Evolutionary conservation across 495 filamentous ascomycete species (phyloP).

Genomic region (Penicillium canariense): DNA sequence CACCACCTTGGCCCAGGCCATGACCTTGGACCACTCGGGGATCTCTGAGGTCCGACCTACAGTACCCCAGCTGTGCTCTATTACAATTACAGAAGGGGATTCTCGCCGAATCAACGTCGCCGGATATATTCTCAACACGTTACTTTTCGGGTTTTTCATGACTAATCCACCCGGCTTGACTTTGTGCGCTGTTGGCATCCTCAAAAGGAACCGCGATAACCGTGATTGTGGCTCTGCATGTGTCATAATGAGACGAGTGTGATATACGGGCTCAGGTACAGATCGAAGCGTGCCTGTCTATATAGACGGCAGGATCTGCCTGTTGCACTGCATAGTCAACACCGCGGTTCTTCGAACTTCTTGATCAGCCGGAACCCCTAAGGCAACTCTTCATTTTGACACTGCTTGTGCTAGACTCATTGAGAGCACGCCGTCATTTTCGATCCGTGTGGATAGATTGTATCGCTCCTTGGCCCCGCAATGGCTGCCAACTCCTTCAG

Average conservation of each 20-base stretch:
- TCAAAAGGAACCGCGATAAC: constrained; percentile 1
- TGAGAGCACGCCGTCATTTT: not conserved
- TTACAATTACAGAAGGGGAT: not conserved
- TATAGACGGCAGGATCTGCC: constrained; percentile 7
- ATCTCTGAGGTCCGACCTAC: not conserved
- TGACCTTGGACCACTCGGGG: not conserved
- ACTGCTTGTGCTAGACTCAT: not conserved
- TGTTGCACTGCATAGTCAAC: not conserved
- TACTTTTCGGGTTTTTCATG: constrained; percentile 3
- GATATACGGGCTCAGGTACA: not conserved
- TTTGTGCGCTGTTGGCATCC: not conserved
- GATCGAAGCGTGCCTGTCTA: not conserved
- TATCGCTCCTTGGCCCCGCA: not conserved
- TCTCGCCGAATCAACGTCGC: constrained; percentile 16
- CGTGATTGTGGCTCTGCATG: constrained; percentile 10
- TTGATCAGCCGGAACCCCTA: not conserved
- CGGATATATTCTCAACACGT: constrained; percentile 8
- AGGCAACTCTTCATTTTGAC: not conserved
- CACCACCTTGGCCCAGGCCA: not conserved
- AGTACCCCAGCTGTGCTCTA: not conserved
- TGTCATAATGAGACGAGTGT: constrained; percentile 6
- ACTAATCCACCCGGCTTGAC: constrained; percentile 1
- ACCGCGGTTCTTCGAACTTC: not conserved
- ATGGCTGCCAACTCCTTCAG: constrained; percentile 26
- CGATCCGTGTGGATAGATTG: not conserved